A percentile compares a stretch with the other conserved stretches of the same genome.
Evolutionary conservation across 208 protist species (phyloP).

Genomic region (Vickermania spadyakhi): DNA sequence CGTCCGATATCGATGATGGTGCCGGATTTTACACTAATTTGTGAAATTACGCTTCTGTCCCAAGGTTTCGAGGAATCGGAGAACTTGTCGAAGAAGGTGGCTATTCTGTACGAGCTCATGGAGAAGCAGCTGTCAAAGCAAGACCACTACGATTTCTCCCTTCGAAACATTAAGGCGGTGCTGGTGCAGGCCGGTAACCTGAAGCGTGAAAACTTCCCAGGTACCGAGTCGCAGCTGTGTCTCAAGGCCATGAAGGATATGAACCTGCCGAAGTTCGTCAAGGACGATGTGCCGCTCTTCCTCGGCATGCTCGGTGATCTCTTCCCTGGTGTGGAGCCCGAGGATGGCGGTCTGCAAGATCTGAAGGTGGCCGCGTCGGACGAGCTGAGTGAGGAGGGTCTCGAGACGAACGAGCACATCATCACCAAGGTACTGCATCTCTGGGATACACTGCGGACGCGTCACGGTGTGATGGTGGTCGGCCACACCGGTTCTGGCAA

Average conservation of each 20-base stretch:
- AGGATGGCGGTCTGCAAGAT: conserved; percentile 58
- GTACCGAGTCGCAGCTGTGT: conserved; percentile 93
- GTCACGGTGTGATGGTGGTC: conserved; percentile 98
- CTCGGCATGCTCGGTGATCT: conserved; percentile 93
- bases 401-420: conserved; percentile 80
- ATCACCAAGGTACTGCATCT: conserved; percentile 93
- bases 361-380: conserved; percentile 80
- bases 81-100: conserved; percentile 93
- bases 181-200: conserved; percentile 93
- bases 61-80: conserved; percentile 95
- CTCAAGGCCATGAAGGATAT: conserved; percentile 95
- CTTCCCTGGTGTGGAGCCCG: conserved; percentile 91
- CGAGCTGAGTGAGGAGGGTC: conserved; percentile 55
- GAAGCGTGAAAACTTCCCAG: conserved; percentile 87
- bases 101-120: conserved; percentile 95
- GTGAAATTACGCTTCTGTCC: conserved; percentile 96
- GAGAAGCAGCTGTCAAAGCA: conserved; percentile 97
- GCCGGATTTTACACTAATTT: conserved; percentile 96
- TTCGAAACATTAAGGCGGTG: conserved; percentile 97
- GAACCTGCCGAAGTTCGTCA: conserved; percentile 97
- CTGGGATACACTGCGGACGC: conserved; percentile 94
- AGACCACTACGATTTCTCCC: conserved; percentile 98
- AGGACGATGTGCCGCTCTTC: conserved; percentile 96
- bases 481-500: conserved; percentile 94
- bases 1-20: conserved; percentile 99